phyloP scores from a whole-genome alignment of 805 yeast genomes.

The Myxozyma mucilagina region DNA sequence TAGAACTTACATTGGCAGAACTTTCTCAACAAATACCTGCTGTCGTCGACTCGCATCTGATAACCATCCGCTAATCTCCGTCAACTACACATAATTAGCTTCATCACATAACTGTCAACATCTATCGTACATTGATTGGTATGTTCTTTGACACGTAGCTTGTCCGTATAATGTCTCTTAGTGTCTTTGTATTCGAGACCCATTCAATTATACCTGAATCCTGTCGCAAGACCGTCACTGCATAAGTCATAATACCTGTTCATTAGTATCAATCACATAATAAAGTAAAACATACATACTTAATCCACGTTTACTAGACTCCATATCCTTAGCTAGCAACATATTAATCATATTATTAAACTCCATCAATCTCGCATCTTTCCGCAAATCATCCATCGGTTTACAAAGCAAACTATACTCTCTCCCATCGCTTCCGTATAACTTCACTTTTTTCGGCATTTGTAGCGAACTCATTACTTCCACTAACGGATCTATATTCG shows the following conservation, averaged over 20 bases:
- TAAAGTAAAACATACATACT: constrained; percentile 23
- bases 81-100: not conserved
- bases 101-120: not conserved
- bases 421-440: constrained; percentile 78
- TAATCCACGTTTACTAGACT: constrained; percentile 70
- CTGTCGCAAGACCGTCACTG: constrained; percentile 85
- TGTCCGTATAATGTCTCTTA: constrained; percentile 58
- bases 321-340: constrained; percentile 63
- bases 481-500: constrained; percentile 50
- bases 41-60: not conserved
- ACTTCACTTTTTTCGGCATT: constrained; percentile 73
- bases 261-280: not conserved
- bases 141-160: constrained; percentile 48
- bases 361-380: constrained; percentile 93
- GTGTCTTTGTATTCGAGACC: constrained; percentile 73
- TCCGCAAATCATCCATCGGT: constrained; percentile 85
- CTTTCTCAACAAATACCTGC: constrained; percentile 8
- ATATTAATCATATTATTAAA: constrained; percentile 84
- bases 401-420: constrained; percentile 77
- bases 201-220: constrained; percentile 88
- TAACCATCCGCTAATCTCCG: constrained; percentile 1
- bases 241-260: constrained; percentile 66
- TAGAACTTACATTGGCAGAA: constrained; percentile 20
- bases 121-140: constrained; percentile 7
- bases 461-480: constrained; percentile 79